phyloP scores from a whole-genome alignment of 352 stramenopile species.

The Albugo laibachii region DNA sequence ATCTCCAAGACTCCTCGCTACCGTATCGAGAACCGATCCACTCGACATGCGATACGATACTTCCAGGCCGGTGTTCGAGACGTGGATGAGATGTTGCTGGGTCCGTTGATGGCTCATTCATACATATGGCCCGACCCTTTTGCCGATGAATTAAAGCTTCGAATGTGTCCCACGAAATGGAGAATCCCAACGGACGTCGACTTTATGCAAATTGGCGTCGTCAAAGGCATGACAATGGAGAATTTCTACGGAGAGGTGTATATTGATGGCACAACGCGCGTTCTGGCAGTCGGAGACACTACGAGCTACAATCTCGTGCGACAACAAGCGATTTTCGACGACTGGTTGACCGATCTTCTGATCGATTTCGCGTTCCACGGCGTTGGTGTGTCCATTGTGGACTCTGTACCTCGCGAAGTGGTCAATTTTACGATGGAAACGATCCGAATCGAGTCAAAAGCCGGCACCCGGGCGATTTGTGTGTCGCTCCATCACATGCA shows the following conservation, averaged over 20 bases:
- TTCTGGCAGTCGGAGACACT: slow-evolving; percentile 61
- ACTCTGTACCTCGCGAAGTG: slow-evolving; percentile 49
- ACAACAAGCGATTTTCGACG: slow-evolving; percentile 26
- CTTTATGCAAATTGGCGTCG: slow-evolving; percentile 48
- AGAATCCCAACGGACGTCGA: slow-evolving; percentile 54
- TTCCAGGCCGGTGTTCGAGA: slow-evolving; percentile 32
- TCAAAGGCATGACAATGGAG: slow-evolving; percentile 26
- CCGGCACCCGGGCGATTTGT: slow-evolving; percentile 20
- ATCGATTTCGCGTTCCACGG: slow-evolving; percentile 59
- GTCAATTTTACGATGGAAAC: slow-evolving; percentile 78
- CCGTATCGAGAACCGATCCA: slow-evolving; percentile 76
- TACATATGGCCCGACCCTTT: slow-evolving; percentile 71
- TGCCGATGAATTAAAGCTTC: slow-evolving; percentile 21
- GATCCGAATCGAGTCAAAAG: slow-evolving; percentile 37
- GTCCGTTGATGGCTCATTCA: slow-evolving; percentile 47
- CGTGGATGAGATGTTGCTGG: slow-evolving; percentile 42
- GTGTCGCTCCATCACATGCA: slow-evolving; percentile 69
- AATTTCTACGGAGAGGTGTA: slow-evolving; percentile 67
- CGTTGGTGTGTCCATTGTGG: slow-evolving; percentile 61
- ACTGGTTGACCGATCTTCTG: slow-evolving; percentile 55
- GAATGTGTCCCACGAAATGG: slow-evolving; percentile 33
- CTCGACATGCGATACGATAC: slow-evolving; percentile 47
- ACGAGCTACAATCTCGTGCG: slow-evolving; percentile 34
- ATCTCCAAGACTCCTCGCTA: slow-evolving; percentile 45
- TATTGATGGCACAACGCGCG: slow-evolving; percentile 59